Evolutionary conservation across 2,329 filamentous ascomycete genomes (phyloP), one percentile per base, ranked within the genome.

Genomic region (Colletotrichum kahawae): DNA sequence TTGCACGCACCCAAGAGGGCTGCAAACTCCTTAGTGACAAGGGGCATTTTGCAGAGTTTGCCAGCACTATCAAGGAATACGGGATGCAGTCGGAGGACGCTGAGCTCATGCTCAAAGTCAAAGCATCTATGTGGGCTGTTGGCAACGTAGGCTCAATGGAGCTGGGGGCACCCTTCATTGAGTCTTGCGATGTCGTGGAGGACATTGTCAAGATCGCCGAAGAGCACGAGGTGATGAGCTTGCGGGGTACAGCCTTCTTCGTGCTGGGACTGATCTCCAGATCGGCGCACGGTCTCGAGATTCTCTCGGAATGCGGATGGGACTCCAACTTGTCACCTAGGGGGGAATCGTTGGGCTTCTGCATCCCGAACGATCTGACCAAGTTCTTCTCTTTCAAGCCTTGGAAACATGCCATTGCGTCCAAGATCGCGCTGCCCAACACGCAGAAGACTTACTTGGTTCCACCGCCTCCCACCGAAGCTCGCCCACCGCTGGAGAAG

Each of bases 71-170:
- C 78, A 93, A 93, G 64, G 95, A 98, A 77, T 93, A 95, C 79
- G 94, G 93, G 43, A 93, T 96, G 87, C 94, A 97, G 79, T 93
- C 93, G 56, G 94, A 97, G 78, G 97, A 99, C 79, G 83, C 90
- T 1, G 97, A 99, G 83, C 90, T 93, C 29, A 92, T 98, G 59
- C 92, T 95, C 74, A 98, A 98, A 82, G 95, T 98, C 78, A 99
- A 99, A 83, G 97, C 96, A 9, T 98, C 95, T 82, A 88, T 99
- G 63, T 99, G 97, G 97, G 97, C 97, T 0, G 95, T 99, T 1
- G 97, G 97, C 29, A 99, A 99, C 79, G 96, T 99, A 48, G 97
- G 97, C 0, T 98, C 96, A 1, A 98, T 99, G 96, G 96, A 98
- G 80, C 92, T 98, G 2, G 97, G 97, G 2, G 96, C 96, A 1